Base-by-base conservation (phyloP, 140 eudicot species). In the Anethum foeniculum region DNA sequence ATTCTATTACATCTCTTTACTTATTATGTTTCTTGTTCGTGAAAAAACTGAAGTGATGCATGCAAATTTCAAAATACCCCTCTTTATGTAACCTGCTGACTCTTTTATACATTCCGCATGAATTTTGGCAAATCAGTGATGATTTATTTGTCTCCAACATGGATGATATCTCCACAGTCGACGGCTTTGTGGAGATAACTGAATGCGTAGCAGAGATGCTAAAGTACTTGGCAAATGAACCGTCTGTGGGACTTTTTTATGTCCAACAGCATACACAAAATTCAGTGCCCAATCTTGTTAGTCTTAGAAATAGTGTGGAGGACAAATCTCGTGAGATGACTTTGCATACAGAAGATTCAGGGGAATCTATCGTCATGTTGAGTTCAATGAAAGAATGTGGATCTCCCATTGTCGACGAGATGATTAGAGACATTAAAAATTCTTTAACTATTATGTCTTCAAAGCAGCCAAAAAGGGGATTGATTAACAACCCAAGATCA, bases 351-450 rank as follows among this genome's bases (percentile, higher is more conserved):
- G 96, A 93, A 84, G 99, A 96, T 86, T 56, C 86, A 1, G 98
- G 90, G 51, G 99, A 96, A 88, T 93, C 99, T 11, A 87, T 93
- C 28, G 65, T 87, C 56, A 84, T 85, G 88, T 71, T 91, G 76
- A 90, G 89, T 23, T 93, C 99, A 48, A 96, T 96, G 97, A 93
- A 90, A 82, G 97, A 93, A 76, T 89, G 92, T 82, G 98, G 97
- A 38, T 65, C 83, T 79, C 90, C 93, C 9, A 88, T 96, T 76
- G 93, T 87, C 25, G 93, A 91, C 43, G 99, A 88, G 43, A 93
- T 96, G 96, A 80, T 91, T 54, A 81, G 69, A 80, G 96, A 96
- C 77, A 88, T 96, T 21, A 91, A 86, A 68, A 89, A 88, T 69
- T 93, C 96, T 27, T 84, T 93, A 49, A 87, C 89, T 14, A 84